Conservation (phyloP, 2,329 filamentous ascomycete genomes). For the Didymosphaeria variabile region DNA sequence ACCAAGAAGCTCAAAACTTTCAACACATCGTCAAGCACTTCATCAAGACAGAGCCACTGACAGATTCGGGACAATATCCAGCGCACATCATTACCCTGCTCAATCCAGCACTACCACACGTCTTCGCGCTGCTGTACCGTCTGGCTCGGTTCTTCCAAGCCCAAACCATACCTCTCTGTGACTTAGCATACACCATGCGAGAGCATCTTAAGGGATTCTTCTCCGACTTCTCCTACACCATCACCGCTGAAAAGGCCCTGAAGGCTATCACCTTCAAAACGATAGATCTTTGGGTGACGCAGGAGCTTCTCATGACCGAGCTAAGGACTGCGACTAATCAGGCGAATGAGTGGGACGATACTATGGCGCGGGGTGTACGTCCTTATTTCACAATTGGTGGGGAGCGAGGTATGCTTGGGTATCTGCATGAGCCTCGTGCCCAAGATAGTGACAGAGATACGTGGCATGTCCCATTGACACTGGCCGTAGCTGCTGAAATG, state of each 20-base stretch:
- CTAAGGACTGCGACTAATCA: not conserved
- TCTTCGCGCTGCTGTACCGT: slow-evolving; percentile 13
- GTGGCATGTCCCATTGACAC: too few species aligned
- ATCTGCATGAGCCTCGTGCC: too few species aligned
- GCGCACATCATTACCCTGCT: not conserved
- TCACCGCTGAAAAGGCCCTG: not conserved
- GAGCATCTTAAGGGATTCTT: not conserved
- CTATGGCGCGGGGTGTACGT: not conserved
- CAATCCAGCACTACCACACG: slow-evolving; percentile 5
- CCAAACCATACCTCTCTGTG: not conserved
- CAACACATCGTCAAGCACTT: not conserved
- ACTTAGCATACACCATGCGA: not conserved
- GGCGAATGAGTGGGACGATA: not conserved
- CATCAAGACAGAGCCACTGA: not conserved
- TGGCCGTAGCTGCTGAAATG: too few species aligned
- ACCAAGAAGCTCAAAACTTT: not conserved
- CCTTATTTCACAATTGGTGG: not conserved
- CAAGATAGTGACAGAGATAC: too few species aligned
- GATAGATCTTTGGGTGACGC: slow-evolving; percentile 11
- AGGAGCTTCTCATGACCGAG: slow-evolving; percentile 8
- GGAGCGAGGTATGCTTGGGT: not conserved
- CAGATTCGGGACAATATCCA: not conserved
- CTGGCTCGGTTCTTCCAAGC: not conserved
- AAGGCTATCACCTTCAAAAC: not conserved
- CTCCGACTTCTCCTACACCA: not conserved